Evolutionary conservation across 2,329 filamentous ascomycete species (phyloP), one percentile per base, ranked within the genome.

Genomic region (Fusarium phyllophilum): DNA sequence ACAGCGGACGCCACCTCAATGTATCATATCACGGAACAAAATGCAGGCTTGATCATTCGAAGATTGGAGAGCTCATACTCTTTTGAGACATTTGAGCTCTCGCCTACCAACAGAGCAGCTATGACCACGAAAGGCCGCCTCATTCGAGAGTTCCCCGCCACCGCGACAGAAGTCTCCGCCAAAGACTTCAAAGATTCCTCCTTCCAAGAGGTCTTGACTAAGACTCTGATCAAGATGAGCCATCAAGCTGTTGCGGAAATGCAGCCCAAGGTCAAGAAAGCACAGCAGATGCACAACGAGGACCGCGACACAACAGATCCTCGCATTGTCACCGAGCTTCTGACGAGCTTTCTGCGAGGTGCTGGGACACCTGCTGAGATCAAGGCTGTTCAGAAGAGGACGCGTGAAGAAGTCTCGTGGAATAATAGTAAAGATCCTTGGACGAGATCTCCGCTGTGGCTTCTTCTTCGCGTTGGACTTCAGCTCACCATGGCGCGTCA

Each of bases 401-500:
- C 85, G 1, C 85, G 86, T 2, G 88, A 90, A 39, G 88, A 90
- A 20, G 83, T 89, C 2, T 57, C 39, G 7, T 63, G 87, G 15
- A 89, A 83, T 81, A 66, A 73, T 6, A 52, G 66, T 3, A 54
- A 57, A 10, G 55, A 74, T 3, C 76, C 78, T 0, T 90, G 88
- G 89, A 80, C 84, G 17, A 79, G 86, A 49, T 90, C 88, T 18
- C 81, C 88, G 0, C 66, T 87, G 1, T 91, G 88, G 88, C 80
- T 91, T 1, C 79, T 90, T 1, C 62, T 91, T 6, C 86, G 89
- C 2, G 87, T 89, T 1, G 77, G 82, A 0, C 68, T 89, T 6
- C 88, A 90, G 58, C 71, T 83, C 5, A 67, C 74, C 4, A 66
- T 72, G 63, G 36, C 11, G 2, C 62, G 70, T 1, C 31, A 51